Conservation (phyloP, 495 filamentous ascomycete genomes). For the Xanthoparmelia taractica region DNA sequence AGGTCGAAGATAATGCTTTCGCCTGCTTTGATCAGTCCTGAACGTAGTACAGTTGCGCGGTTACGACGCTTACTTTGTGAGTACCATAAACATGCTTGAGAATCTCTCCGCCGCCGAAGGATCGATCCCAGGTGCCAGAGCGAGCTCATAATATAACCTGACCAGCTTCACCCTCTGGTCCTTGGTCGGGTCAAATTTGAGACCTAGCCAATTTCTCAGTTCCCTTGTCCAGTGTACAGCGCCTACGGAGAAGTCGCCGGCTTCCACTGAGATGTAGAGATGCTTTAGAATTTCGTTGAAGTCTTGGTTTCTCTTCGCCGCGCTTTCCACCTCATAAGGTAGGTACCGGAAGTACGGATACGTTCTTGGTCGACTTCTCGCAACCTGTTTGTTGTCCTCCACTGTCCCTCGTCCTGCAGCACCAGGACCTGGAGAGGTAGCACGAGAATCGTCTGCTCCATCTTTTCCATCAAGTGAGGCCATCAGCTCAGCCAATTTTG, state of each 20-base stretch:
- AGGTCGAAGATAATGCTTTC: conserved; percentile 89
- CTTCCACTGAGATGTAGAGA: conserved; percentile 81
- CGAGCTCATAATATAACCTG: conserved; percentile 87
- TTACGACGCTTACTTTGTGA: conserved; percentile 65
- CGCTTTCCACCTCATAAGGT: conserved; percentile 77
- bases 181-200: conserved; percentile 92
- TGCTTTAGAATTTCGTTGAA: conserved; percentile 81
- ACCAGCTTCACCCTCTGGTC: conserved; percentile 75
- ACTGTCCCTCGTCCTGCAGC: conserved; percentile 46
- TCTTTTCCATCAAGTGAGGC: conserved; percentile 37
- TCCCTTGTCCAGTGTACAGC: conserved; percentile 97
- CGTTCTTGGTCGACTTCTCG: conserved; percentile 76
- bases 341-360: conserved; percentile 86
- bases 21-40: conserved; percentile 48
- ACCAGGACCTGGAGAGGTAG: conserved; percentile 59
- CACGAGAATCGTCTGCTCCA: conserved; percentile 50
- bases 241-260: conserved; percentile 88
- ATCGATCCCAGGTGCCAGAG: conserved; percentile 85
- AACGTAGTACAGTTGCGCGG: conserved; percentile 7
- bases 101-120: conserved; percentile 76
- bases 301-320: conserved; percentile 60
- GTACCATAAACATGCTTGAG: conserved; percentile 87
- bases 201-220: conserved; percentile 84
- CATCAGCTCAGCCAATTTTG: conserved; percentile 22
- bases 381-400: conserved; percentile 41